These are phyloP conservation scores for Fusarium solani-melongenae DNA, from an alignment of 2,329 filamentous ascomycete species.

Conservation along the genomic window DNA sequence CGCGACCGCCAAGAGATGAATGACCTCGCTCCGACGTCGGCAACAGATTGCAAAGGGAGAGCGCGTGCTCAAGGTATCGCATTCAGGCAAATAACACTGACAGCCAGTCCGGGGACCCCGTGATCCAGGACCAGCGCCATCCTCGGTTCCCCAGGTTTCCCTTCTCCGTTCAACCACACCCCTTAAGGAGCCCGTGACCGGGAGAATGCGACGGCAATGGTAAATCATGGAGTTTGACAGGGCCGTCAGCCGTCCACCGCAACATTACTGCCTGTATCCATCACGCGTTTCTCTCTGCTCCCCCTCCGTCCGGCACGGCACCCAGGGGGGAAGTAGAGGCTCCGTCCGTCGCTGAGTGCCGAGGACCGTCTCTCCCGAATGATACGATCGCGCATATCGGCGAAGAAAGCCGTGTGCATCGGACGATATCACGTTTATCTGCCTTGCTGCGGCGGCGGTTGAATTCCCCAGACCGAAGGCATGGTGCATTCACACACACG, in stretches of 20 bases:
- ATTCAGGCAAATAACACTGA: background rate
- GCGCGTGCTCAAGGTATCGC: background rate
- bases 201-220: conserved; percentile 8
- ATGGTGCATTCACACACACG: background rate
- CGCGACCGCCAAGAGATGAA: conserved; percentile 13
- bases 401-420: conserved; percentile 28
- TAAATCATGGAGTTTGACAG: conserved; percentile 8
- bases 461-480: conserved; percentile 24
- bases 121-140: conserved; percentile 2
- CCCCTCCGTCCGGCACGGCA: conserved; percentile 10
- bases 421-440: conserved; percentile 28
- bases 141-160: conserved; percentile 12
- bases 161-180: background rate
- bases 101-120: conserved; percentile 13
- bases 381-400: conserved; percentile 27
- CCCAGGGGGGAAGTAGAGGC: background rate
- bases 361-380: conserved; percentile 24
- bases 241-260: background rate
- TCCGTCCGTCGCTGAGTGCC: conserved; percentile 29
- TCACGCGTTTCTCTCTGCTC: conserved; percentile 32
- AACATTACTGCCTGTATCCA: conserved; percentile 18
- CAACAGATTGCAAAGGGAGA: background rate
- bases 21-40: background rate
- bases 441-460: background rate
- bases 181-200: background rate